Evolutionary conservation across 768 basidiomycete genomes (phyloP).

Genomic region (Suillus americanus): DNA sequence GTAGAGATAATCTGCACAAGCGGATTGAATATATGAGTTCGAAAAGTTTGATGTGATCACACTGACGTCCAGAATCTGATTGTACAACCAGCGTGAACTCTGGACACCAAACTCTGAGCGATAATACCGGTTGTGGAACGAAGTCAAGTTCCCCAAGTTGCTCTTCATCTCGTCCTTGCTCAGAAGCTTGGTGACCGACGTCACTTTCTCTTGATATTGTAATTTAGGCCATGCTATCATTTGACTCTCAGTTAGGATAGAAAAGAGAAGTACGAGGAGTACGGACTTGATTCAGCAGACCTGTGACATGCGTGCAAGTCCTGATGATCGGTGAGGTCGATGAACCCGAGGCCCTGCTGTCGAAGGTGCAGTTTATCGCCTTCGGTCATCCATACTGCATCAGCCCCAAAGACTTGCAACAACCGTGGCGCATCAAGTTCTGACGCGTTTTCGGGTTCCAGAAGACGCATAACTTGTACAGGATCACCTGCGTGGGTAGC

Average conservation of each 20-base stretch:
- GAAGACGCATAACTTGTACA: constrained; percentile 15
- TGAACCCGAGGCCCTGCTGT: constrained; percentile 14
- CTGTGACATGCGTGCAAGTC: not conserved
- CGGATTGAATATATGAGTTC: not conserved
- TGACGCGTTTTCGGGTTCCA: constrained; percentile 14
- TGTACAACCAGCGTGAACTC: constrained; percentile 40
- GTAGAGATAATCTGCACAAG: constrained; percentile 10
- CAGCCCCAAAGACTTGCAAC: constrained; percentile 12
- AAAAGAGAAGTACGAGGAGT: not conserved
- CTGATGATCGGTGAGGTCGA: constrained; percentile 13
- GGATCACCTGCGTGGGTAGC: constrained; percentile 16
- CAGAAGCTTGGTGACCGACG: constrained; percentile 2
- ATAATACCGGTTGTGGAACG: constrained; percentile 46
- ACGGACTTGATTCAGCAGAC: constrained; percentile 2
- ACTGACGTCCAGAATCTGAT: constrained; percentile 16
- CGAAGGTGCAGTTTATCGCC: constrained; percentile 16
- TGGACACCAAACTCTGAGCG: constrained; percentile 35
- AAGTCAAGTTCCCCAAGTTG: constrained; percentile 35
- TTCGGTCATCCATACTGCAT: constrained; percentile 19
- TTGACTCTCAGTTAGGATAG: constrained; percentile 36
- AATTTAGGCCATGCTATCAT: constrained; percentile 17
- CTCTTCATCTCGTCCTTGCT: constrained; percentile 32
- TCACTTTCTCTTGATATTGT: constrained; percentile 15
- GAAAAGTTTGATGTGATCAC: not conserved
- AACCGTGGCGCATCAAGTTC: constrained; percentile 20